Evolutionary conservation across 208 protist species (phyloP), one percentile per base, ranked within the genome.

Genomic region (Trypanosoma lewisi): DNA sequence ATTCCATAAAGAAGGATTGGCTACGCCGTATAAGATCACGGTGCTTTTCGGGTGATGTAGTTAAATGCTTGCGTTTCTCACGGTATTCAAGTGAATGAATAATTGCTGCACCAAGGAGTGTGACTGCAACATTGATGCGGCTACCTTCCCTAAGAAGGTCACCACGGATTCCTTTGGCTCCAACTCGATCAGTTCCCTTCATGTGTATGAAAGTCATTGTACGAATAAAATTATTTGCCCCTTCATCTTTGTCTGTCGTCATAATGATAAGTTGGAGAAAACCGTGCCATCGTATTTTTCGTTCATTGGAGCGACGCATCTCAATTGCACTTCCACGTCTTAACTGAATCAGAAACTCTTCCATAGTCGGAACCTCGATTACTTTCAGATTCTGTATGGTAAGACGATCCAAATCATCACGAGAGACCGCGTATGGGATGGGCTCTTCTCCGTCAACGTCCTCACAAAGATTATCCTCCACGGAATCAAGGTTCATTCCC

Each of bases 1-100:
- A 94, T 70, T 93, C 87, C 88, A 93, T 95, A 54, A 96, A 96
- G 65, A 96, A 92, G 6, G 86, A 91, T 70, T 94, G 75, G 70
- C 85, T 93, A 34, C 72, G 70, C n/a, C 75, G 59, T 54, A 94
- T 87, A 51, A 96, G 75, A n/a, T 74, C 52, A 67, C 83, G 81
- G 53, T 84, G 75, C 45, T 74, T 69, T 42, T 80, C 81, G 41
- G 83, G 73, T 17, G 76, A 82, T 45, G 52, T 64, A 19, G 71
- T 71, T 4, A 63, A 55, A 30, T 57, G 45, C 2, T 39, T 58
- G 17, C 59, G 58, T 64, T 89, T 83, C 42, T 63, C 70, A 2
- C 91, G 75, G 68, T 94, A 91, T 51, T 90, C 80, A 14, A 96
- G 61, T 4, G 82, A 90, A 67, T 96, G 91, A 61, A 96, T 90